Evolutionary conservation across 768 basidiomycete genomes (phyloP), one percentile per base, ranked within the genome.

Genomic region (Cystobasidium ongulense): DNA sequence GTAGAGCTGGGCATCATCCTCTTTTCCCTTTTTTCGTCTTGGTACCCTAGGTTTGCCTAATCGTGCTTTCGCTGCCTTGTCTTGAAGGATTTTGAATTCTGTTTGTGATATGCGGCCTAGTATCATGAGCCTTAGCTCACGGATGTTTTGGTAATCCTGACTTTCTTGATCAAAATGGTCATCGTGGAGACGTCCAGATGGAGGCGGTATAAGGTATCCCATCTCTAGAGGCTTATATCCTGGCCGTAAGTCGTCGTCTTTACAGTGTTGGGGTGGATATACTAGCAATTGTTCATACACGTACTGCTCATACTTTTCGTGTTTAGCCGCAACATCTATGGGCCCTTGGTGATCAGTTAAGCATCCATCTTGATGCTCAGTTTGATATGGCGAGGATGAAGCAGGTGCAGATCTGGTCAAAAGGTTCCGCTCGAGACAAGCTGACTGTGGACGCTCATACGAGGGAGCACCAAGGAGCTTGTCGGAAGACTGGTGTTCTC

Each of bases 161-260:
- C 17, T 5, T 15, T 11, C 25, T 2, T 35, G 4, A 31, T 35
- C 33, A 27, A 2, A 5, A 17, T 27, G 17, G 7, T 64, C 35
- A 21, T 36, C 8, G 31, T 64, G 38, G 7, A 29, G 63, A 27
- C 27, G 31, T 38, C 4, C 35, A 1, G 65, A 53, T 4, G 65
- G 65, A 23, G 65, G 7, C 3, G 65, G 65, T 3, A 67, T 39
- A 39, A 67, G 39, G 33, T 67, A 67, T 15, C 38, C 65, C 39
- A 52, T 33, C 65, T 67, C 8, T 39, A 67, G 33, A 21, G 65
- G 10, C 29, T n/a, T 27, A 52, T 33, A 41, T 5, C 65, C 65
- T 50, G 43, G 43, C 4, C 65, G n/a, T 53, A 27, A 27, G 2
- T 52, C 43, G 18, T 53, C 43, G 1, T 33, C 38, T n/a, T 59